Evolutionary conservation across 23 red algal species (phyloP).

Genomic region (Gracilaria caudata): DNA sequence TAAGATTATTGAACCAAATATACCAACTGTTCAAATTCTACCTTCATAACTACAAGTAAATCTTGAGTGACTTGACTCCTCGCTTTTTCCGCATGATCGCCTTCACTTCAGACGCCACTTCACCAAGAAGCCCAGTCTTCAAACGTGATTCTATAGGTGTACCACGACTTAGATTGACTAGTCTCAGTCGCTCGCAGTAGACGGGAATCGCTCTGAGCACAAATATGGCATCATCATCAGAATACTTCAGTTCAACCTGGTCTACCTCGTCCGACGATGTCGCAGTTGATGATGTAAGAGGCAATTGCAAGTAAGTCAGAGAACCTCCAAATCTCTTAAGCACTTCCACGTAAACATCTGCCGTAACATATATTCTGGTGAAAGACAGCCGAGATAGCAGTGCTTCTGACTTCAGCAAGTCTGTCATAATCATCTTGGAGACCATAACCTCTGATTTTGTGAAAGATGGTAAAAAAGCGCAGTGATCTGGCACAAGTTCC

Average conservation of each 20-base stretch:
- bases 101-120: conserved; percentile 10
- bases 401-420: neutral
- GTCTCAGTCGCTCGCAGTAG: neutral
- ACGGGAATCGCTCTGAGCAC: neutral
- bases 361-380: conserved; percentile 10
- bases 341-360: conserved; percentile 9
- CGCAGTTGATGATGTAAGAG: conserved; percentile 6
- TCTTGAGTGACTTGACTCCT: neutral
- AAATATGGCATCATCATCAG: neutral
- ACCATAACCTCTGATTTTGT: neutral
- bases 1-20: too few relatives aligned
- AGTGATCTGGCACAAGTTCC: conserved; percentile 15
- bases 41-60: conserved; percentile 10
- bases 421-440: conserved; percentile 4
- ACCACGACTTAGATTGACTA: conserved; percentile 1
- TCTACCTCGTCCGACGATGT: neutral
- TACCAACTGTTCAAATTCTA: too few relatives aligned
- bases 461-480: neutral
- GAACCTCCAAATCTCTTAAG: conserved; percentile 10
- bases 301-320: neutral
- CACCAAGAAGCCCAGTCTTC: neutral
- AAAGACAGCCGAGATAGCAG: neutral
- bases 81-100: neutral
- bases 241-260: conserved; percentile 2
- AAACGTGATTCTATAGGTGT: neutral